These are phyloP conservation scores for Beauveria medogensis DNA, from an alignment of 2,329 filamentous ascomycete species.

Conservation along the genomic window DNA sequence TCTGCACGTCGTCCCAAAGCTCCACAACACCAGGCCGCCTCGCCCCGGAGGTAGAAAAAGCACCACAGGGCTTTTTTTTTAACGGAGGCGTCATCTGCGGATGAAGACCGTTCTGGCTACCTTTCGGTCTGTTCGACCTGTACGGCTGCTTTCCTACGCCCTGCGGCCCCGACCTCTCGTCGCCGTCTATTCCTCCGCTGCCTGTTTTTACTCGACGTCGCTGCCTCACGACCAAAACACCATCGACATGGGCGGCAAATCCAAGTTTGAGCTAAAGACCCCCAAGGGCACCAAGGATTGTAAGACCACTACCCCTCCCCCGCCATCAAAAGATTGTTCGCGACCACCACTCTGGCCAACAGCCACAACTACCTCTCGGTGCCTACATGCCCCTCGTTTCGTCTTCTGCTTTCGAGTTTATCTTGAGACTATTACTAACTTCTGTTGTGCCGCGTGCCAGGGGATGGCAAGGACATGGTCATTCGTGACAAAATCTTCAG, in stretches of 20 bases:
- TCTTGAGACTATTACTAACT: neutral
- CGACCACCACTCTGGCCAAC: neutral
- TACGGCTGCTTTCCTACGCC: conserved; percentile 5
- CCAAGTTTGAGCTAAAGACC: conserved; percentile 68
- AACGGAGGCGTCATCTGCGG: conserved; percentile 7
- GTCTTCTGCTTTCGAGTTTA: neutral
- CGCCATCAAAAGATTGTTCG: neutral
- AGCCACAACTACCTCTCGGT: neutral
- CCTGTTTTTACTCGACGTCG: conserved; percentile 1
- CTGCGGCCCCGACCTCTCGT: neutral
- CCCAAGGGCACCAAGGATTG: conserved; percentile 89
- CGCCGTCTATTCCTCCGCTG: neutral
- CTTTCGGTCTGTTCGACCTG: conserved; percentile 11
- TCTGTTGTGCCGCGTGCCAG: conserved; percentile 20
- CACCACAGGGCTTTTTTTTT: conserved; percentile 8
- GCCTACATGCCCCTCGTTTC: neutral
- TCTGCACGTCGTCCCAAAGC: conserved; percentile 9
- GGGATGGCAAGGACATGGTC: conserved; percentile 70
- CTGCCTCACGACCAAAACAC: conserved; percentile 6
- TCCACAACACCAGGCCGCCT: conserved; percentile 11
- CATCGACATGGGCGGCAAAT: conserved; percentile 30
- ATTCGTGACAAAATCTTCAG: conserved; percentile 74
- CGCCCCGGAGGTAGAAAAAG: conserved; percentile 9
- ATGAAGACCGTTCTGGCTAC: conserved; percentile 11
- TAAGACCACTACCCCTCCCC: conserved; percentile 21